phyloP scores from a whole-genome alignment of 805 yeast genomes.

The Lipomyces yamanashiensis region DNA sequence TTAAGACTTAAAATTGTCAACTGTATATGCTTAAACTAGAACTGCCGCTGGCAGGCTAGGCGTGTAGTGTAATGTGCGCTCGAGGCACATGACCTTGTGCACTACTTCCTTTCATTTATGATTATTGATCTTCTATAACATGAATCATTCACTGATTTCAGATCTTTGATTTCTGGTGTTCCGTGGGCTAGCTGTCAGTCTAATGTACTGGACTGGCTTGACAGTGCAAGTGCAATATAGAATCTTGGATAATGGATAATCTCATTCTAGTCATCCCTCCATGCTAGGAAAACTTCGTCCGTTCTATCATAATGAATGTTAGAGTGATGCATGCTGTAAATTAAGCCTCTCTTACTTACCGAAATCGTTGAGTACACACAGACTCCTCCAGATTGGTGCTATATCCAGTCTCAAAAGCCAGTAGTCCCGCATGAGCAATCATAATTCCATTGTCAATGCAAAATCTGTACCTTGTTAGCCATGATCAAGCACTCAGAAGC shows the following conservation, averaged over 20 bases:
- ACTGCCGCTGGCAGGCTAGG: no score
- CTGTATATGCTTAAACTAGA: no score
- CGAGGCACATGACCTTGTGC: no score
- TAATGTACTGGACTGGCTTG: no score
- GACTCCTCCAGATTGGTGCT: constrained; percentile 63
- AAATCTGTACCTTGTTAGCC: constrained; percentile 48
- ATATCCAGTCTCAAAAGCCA: constrained; percentile 83
- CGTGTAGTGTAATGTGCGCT: no score
- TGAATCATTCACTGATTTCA: no score
- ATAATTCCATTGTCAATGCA: constrained; percentile 98
- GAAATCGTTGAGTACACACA: constrained; percentile 88
- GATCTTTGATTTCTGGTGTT: no score
- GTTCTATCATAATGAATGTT: constrained; percentile 13
- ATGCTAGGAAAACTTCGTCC: constrained; percentile 31
- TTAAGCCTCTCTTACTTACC: constrained; percentile 45
- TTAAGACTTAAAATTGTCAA: no score
- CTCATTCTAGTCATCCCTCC: constrained; percentile 27
- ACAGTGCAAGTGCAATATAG: neutral
- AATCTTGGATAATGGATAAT: neutral
- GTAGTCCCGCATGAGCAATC: constrained; percentile 97
- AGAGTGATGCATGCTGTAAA: neutral
- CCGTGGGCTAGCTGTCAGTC: no score
- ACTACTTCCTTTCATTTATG: no score
- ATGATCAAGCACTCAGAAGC: neutral
- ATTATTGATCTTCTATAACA: no score